Base-by-base conservation (phyloP, 352 stramenopile genomes). In the Elongisporangium undulatum region DNA sequence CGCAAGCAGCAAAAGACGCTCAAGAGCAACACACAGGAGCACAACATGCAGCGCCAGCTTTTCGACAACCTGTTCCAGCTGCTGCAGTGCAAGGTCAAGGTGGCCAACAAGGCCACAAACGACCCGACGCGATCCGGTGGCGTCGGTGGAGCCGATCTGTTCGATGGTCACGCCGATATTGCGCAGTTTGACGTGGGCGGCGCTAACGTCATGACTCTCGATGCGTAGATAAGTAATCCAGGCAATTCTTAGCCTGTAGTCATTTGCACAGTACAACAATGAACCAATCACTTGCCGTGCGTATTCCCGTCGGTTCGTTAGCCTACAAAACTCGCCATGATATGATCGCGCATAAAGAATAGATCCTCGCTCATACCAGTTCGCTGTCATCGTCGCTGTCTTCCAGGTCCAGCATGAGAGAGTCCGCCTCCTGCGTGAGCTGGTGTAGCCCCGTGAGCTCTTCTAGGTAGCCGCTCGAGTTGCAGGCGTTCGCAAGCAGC, bases 1-100 rank as follows among this genome's bases (percentile, higher is more conserved):
- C 72, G 89, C 29, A 96, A 96, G 66, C 87, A 97, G 62, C 89
- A 97, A 58, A 93, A 93, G 64, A 67, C 76, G 38, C 77, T 97
- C 58, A 97, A 97, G 66, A 77, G 71, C 45, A 92, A 90, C 55
- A 75, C 92, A 16, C 69, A 68, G 15, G 77, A 84, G 52, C 86
- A 89, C 64, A 76, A 82, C 49, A 68, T 82, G 54, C 92, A 98
- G 64, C 77, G 83, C 53, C 68, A 82, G 34, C 83, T 94, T 72
- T 98, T 97, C 57, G 75, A 93, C 53, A 71, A 83, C 20, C 74
- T 98, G 38, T 71, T 89, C 51, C 72, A 84, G 53, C 63, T 97
- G 15, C 75, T 98, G 6, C 63, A 77, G 26, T 85, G 73, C 68
- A 97, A 97, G 59, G 53, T 90, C 49, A 69, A 79, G 34, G 54